Evolutionary conservation across 768 basidiomycete species (phyloP), one percentile per base, ranked within the genome.

Genomic region (Fistulinella prunicolor): DNA sequence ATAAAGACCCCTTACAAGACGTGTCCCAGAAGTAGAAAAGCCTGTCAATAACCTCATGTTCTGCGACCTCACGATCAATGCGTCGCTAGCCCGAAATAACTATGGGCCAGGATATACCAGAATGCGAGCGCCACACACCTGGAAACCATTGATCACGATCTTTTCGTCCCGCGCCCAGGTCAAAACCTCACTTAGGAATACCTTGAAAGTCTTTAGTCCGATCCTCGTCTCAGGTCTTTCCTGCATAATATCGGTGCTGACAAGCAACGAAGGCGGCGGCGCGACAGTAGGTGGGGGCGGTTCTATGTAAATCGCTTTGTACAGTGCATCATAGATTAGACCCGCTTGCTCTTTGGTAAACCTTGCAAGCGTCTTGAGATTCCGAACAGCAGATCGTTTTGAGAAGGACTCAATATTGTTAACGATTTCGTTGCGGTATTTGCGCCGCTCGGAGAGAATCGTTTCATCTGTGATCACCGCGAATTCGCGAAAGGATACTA

Each of bases 401-500:
- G 93, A 85, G 70, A 98, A 99, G 3, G 80, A 81, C 71, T 99
- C 96, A 53, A 99, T 93, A 58, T 82, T 89, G 62, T 90, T 83
- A 32, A 96, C 83, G 51, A 99, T 88, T 61, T 97, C 94, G 28
- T 83, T 80, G 40, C 95, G 80, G 73, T 89, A 92, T 40, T 85
- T 81, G 53, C 81, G 80, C 20, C 96, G 84, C 67, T 99, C 96
- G 12, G 80, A 75, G 14, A 81, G 79, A 58, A 99, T 97, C 16
- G 88, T 87, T 9, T 98, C 96, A 58, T 97, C 95, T 0, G 93
- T 93, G 66, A 99, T 96, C 53, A 93, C 79, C 4, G 91, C 87
- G 65, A 99, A 98, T 64, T 99, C 96, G 47, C 96, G 82, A 81
- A 99, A 99, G 3, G 96, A 95, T 46, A 99, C 86, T 7, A 98